phyloP scores from a whole-genome alignment of 1,284 basidiomycete genomes.

The Sporisorium scitamineum region DNA sequence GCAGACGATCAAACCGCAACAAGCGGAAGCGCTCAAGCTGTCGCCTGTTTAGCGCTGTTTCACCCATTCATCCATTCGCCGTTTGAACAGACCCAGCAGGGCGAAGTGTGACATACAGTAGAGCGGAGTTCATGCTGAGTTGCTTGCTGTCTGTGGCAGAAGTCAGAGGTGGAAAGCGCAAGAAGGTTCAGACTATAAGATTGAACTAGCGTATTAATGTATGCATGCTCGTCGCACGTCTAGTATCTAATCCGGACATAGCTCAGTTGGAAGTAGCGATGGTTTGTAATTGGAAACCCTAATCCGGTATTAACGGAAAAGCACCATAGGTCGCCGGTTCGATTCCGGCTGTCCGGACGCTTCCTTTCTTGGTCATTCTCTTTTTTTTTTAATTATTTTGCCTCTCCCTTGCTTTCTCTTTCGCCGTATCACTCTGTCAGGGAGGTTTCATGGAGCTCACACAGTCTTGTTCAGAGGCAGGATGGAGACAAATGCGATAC shows the following conservation, averaged over 20 bases:
- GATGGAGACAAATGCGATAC: background rate
- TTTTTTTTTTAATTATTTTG: background rate
- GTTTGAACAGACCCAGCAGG: too few relatives aligned
- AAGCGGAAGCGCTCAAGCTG: too few relatives aligned
- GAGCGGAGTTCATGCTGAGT: too few relatives aligned
- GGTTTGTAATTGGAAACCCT: slow-evolving; percentile 60
- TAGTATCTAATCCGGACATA: slow-evolving; percentile 39
- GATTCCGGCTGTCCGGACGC: slow-evolving; percentile 57
- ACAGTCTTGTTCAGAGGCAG: background rate
- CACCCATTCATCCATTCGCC: too few relatives aligned
- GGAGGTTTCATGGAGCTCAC: background rate
- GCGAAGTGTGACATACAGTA: too few relatives aligned
- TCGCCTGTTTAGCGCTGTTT: too few relatives aligned
- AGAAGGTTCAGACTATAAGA: too few relatives aligned
- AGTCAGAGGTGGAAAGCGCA: too few relatives aligned
- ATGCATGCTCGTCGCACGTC: background rate
- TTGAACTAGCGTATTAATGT: background rate
- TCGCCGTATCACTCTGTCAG: too few relatives aligned
- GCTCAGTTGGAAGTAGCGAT: slow-evolving; percentile 60
- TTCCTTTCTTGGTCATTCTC: slow-evolving; percentile 26
- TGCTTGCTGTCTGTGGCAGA: too few relatives aligned
- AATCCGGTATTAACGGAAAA: slow-evolving; percentile 54
- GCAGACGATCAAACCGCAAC: too few relatives aligned
- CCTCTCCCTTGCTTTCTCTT: background rate
- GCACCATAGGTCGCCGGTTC: slow-evolving; percentile 59